Conservation (phyloP, 345 rosid genomes). For the Leavenworthia alabamica region DNA sequence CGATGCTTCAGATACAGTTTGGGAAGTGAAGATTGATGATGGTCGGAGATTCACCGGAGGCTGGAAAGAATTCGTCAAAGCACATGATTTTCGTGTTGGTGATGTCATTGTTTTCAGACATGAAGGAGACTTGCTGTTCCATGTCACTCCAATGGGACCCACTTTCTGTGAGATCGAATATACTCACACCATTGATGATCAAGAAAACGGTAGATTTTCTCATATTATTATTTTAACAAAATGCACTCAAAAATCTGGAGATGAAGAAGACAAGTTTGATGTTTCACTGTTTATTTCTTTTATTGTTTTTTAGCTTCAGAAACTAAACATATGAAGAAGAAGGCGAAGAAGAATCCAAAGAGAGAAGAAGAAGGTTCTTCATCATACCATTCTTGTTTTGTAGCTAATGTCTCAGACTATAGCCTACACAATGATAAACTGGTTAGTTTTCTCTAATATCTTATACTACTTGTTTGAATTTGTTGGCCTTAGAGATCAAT, state of each 20-base stretch:
- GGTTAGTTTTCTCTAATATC: not conserved
- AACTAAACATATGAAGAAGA: not conserved
- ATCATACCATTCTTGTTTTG: constrained; percentile 16
- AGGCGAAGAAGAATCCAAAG: not conserved
- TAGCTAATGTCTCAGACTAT: constrained; percentile 4
- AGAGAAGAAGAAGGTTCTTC: constrained; percentile 4
- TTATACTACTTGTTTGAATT: not conserved
- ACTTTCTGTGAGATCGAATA: constrained; percentile 20
- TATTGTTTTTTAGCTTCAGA: not conserved
- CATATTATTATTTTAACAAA: too few relatives aligned
- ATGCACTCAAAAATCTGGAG: not conserved
- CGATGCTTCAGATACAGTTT: not conserved
- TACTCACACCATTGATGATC: not conserved
- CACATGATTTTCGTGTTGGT: constrained; percentile 19
- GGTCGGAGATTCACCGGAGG: constrained; percentile 18
- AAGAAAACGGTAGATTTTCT: not conserved
- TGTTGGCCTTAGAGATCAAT: not conserved
- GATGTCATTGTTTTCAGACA: constrained; percentile 23
- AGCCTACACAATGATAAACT: not conserved
- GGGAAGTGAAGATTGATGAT: not conserved
- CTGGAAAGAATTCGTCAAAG: constrained; percentile 15
- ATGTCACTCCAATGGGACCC: constrained; percentile 7
- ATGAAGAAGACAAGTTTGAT: not conserved
- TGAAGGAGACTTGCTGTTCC: constrained; percentile 20
- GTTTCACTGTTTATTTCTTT: not conserved